A percentile compares a stretch with the other conserved stretches of the same genome.
Evolutionary conservation across 805 yeast genomes (phyloP).

Genomic region (Pichia gijzeniarum): DNA sequence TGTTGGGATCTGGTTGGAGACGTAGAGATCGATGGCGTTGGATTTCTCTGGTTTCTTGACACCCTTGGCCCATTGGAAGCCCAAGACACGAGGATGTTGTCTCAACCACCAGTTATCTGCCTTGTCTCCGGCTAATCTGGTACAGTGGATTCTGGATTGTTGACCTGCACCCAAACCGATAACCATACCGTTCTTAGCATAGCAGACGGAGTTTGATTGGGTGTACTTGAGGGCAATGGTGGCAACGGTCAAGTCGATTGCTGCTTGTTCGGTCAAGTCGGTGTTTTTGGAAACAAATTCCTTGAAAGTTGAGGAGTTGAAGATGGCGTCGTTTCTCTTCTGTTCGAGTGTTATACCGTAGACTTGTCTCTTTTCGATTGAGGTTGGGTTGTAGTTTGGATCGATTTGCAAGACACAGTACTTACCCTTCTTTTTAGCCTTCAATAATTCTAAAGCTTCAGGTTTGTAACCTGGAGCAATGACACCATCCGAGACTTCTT

Average conservation of each 20-base stretch:
- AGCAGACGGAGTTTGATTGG: constrained; percentile 97
- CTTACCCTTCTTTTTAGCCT: constrained; percentile 94
- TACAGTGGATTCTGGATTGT: constrained; percentile 98
- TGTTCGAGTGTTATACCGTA: constrained; percentile 94
- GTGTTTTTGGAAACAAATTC: constrained; percentile 88
- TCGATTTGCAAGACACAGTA: constrained; percentile 95
- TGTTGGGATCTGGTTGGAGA: constrained; percentile 85
- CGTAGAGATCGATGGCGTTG: constrained; percentile 93
- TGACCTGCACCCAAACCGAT: constrained; percentile 99
- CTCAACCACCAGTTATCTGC: constrained; percentile 99
- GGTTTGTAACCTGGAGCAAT: constrained; percentile 96
- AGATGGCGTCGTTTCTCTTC: constrained; percentile 96
- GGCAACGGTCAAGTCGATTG: constrained; percentile 91
- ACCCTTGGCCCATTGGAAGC: constrained; percentile 96
- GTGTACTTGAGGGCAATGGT: constrained; percentile 96
- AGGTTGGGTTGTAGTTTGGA: constrained; percentile 83
- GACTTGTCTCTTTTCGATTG: constrained; percentile 85
- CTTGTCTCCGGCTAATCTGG: constrained; percentile 98
- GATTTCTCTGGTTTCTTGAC: constrained; percentile 98
- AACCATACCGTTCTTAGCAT: constrained; percentile 98
- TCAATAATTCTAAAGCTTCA: constrained; percentile 84
- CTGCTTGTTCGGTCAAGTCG: constrained; percentile 83
- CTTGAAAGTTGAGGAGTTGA: constrained; percentile 82
- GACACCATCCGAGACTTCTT: constrained; percentile 97
- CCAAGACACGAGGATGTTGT: constrained; percentile 93